These are phyloP conservation scores for Nitzschia sp. DNA, from an alignment of 108 stramenopile species.

Conservation along the genomic window DNA sequence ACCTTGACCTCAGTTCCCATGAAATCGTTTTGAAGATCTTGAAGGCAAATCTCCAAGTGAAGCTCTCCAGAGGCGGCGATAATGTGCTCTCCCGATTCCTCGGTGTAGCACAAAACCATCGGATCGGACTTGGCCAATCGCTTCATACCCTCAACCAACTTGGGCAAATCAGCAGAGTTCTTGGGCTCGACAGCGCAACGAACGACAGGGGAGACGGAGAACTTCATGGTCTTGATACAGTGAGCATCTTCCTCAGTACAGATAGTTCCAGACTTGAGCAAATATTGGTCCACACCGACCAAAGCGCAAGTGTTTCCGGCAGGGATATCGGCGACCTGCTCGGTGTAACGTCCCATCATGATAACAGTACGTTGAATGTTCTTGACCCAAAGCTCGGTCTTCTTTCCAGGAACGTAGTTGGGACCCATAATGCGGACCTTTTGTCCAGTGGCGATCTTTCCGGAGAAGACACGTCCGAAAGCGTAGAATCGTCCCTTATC, in stretches of 20 bases:
- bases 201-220: constrained; percentile 99
- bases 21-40: constrained; percentile 99
- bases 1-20: constrained; percentile 99
- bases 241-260: constrained; percentile 93
- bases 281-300: constrained; percentile 99
- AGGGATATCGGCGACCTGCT: constrained; percentile 98
- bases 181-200: constrained; percentile 99
- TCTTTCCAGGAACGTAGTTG: constrained; percentile 99
- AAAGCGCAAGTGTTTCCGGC: constrained; percentile 99
- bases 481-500: constrained; percentile 99
- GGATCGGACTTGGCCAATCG: constrained; percentile 99
- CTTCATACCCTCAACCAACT: constrained; percentile 99
- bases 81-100: constrained; percentile 99
- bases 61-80: constrained; percentile 99
- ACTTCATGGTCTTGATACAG: constrained; percentile 99
- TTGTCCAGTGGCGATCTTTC: constrained; percentile 98
- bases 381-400: constrained; percentile 99
- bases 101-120: constrained; percentile 99
- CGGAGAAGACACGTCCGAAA: constrained; percentile 99
- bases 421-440: constrained; percentile 99
- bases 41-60: constrained; percentile 99
- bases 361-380: constrained; percentile 99
- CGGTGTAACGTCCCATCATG: constrained; percentile 99
- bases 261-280: constrained; percentile 99
- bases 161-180: constrained; percentile 99